These are phyloP conservation scores for Leucocoprinus birnbaumii DNA, from an alignment of 768 basidiomycete species.

Conservation along the genomic window DNA sequence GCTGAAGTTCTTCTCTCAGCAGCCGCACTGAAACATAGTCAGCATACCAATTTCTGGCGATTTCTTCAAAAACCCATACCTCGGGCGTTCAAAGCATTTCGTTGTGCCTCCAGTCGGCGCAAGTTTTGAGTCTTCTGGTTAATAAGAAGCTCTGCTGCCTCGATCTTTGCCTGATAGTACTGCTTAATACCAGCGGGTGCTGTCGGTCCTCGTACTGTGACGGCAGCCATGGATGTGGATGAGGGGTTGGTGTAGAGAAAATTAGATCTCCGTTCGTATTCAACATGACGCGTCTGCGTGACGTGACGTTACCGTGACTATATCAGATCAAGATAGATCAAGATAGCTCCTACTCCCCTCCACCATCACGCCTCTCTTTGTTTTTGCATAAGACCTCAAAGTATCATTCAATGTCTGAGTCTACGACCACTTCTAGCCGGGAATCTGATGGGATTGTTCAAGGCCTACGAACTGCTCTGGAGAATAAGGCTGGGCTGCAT, in stretches of 20 bases:
- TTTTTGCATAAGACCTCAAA: no score
- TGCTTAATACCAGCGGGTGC: constrained; percentile 73
- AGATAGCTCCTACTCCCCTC: no score
- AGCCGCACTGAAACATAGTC: constrained; percentile 62
- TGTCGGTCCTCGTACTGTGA: constrained; percentile 31
- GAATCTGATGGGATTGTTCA: no score
- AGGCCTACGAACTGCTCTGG: background rate
- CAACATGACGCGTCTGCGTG: constrained; percentile 10
- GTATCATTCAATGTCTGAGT: no score
- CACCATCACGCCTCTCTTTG: no score
- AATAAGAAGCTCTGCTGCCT: constrained; percentile 87
- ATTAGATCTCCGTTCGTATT: background rate
- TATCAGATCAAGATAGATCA: background rate
- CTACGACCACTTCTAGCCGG: no score
- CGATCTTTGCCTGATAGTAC: constrained; percentile 96
- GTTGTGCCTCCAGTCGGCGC: constrained; percentile 90
- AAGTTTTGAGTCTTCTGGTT: constrained; percentile 97
- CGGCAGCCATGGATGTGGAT: constrained; percentile 26
- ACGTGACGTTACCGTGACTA: constrained; percentile 2
- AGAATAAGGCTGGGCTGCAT: background rate
- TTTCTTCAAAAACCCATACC: no score
- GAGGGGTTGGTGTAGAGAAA: constrained; percentile 6
- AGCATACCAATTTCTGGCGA: background rate
- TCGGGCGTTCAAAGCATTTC: constrained; percentile 95
- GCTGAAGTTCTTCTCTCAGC: constrained; percentile 87